Base-by-base conservation (phyloP, 305 asterid genomes). In the Galium porrigens region DNA sequence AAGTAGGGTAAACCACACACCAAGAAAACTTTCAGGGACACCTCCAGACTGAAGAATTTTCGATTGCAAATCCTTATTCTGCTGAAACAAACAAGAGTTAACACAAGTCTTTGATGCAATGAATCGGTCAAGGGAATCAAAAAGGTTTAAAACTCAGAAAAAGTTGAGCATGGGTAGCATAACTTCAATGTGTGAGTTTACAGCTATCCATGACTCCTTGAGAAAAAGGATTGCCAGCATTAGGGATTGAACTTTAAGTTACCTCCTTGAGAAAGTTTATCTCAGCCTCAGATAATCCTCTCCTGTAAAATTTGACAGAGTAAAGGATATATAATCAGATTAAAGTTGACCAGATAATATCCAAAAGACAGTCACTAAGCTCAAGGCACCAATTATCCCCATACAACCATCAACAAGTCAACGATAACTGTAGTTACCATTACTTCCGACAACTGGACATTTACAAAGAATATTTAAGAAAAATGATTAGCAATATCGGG, bases 211-310 rank as follows among this genome's bases (percentile, higher is more conserved):
- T 27, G 67, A 61, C 58, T 63, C 37, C 49, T 46, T 72, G 25
- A 63, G 41, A 30, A 37, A 49, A 73, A 32, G 60, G 33, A n/a
- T 7, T 9, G 11, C 29, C n/a, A 36, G 61, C 60, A 60, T 46
- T 7, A 20, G 58, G 12, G 25, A 72, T 32, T 53, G 64, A 56
- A 64, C 52, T 53, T 54, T 44, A 59, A 70, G 15, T 52, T 89
- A 92, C 98, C 98, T 89, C 88, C 81, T 76, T 85, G 44, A 92
- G 91, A 74, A 80, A 84, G 77, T 80, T 75, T 66, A 85, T 82
- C 82, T 92, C 98, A 30, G 84, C 58, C 79, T 84, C 89, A 20
- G 96, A 92, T 76, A 89, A 84, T 71, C 98, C 98, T 81, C 96
- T 81, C 95, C 98, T 91, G 84, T 64, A 74, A 69, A 64, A 72